Evolutionary conservation across 345 rosid species (phyloP).

Genomic region (Camelina hispida): DNA sequence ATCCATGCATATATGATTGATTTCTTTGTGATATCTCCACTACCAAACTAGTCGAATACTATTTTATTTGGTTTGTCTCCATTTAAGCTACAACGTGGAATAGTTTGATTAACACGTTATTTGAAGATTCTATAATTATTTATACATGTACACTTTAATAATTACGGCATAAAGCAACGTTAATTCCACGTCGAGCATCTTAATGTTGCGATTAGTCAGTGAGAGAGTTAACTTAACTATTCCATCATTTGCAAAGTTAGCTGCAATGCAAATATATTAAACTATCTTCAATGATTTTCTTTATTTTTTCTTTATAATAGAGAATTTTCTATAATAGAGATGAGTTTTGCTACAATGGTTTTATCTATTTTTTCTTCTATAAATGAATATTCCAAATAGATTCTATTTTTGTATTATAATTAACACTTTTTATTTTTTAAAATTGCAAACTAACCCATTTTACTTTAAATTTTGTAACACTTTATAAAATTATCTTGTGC

Average conservation of each 20-base stretch:
- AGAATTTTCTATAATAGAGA: no score
- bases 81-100: neutral
- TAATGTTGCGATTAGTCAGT: neutral
- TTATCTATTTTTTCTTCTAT: no score
- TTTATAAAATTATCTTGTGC: no score
- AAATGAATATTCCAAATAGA: no score
- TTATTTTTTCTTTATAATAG: no score
- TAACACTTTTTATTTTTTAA: no score
- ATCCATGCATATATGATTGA: neutral
- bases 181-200: constrained; percentile 21
- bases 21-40: neutral
- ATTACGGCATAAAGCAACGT: constrained; percentile 14
- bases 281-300: no score
- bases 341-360: no score
- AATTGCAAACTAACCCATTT: no score
- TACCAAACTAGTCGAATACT: neutral
- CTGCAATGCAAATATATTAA: no score
- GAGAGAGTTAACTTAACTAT: neutral
- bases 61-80: constrained; percentile 8
- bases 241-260: constrained; percentile 1
- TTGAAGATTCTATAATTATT: neutral
- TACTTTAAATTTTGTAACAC: no score
- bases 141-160: neutral
- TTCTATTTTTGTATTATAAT: no score
- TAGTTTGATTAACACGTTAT: neutral